Percentiles rank a stretch among this genome's conserved stretches.
These are phyloP conservation scores for Podaxis sp. DNA, from an alignment of 768 basidiomycete genomes.

Conservation along the genomic window DNA sequence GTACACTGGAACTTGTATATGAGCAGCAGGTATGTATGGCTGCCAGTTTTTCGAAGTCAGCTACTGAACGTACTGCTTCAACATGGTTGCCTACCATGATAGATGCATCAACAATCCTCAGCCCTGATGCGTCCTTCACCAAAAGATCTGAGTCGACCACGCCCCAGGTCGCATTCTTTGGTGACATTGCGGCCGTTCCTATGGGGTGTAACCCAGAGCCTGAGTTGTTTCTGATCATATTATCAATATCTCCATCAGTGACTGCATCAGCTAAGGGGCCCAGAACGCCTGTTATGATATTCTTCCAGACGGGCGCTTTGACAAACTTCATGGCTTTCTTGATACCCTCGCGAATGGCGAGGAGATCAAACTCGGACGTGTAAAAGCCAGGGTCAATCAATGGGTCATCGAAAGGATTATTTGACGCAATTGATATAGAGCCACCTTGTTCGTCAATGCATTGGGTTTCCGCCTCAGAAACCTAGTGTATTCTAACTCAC, in stretches of 20 bases:
- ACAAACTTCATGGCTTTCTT: slow-evolving; percentile 20
- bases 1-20: slow-evolving; percentile 17
- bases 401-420: slow-evolving; percentile 26
- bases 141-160: slow-evolving; percentile 38
- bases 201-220: slow-evolving; percentile 30
- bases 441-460: slow-evolving; percentile 16
- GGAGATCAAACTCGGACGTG: slow-evolving; percentile 15
- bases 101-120: slow-evolving; percentile 41
- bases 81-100: slow-evolving; percentile 26
- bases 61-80: not conserved
- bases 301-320: slow-evolving; percentile 19
- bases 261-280: slow-evolving; percentile 10
- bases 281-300: slow-evolving; percentile 16
- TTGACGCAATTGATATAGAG: slow-evolving; percentile 19
- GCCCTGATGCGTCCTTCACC: slow-evolving; percentile 33
- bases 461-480: not conserved
- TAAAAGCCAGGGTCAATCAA: slow-evolving; percentile 19
- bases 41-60: not conserved
- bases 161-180: slow-evolving; percentile 25
- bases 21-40: slow-evolving; percentile 18
- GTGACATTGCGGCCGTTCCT: slow-evolving; percentile 33
- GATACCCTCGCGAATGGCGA: slow-evolving; percentile 21
- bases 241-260: slow-evolving; percentile 15
- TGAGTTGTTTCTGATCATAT: slow-evolving; percentile 21
- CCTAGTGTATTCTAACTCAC: slow-evolving; percentile 11